Conservation (phyloP, 805 yeast species). For the Candida caryicola region DNA sequence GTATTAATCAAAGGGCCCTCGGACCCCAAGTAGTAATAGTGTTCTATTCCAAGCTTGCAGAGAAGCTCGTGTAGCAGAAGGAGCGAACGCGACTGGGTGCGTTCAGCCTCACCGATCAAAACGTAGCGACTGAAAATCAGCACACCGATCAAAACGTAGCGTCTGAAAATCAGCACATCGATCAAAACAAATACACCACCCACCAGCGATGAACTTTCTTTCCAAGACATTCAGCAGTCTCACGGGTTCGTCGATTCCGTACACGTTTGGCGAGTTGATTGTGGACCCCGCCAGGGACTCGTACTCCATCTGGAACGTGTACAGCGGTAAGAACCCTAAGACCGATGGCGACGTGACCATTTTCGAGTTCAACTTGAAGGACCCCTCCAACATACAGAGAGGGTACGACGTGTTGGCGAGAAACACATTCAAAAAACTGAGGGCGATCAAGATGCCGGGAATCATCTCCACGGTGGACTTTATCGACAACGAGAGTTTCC, state of each 20-base stretch:
- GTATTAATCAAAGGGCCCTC: no score
- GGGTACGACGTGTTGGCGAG: conserved; percentile 30
- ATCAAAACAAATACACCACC: no score
- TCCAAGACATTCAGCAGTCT: conserved; percentile 57
- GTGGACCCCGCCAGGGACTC: conserved; percentile 27
- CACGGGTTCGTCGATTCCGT: conserved; percentile 59
- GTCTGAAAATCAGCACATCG: no score
- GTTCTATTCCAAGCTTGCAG: no score
- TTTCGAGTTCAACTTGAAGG: conserved; percentile 57
- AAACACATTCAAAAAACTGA: conserved; percentile 43
- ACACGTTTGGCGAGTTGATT: conserved; percentile 47
- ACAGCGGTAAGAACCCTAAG: conserved; percentile 55
- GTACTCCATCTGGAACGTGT: conserved; percentile 58
- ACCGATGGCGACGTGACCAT: conserved; percentile 56
- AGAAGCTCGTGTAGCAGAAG: no score
- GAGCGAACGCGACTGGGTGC: no score
- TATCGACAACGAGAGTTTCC: conserved; percentile 53
- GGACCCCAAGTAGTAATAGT: no score
- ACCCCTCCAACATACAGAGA: conserved; percentile 28
- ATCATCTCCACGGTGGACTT: conserved; percentile 61
- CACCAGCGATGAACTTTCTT: conserved; percentile 58
- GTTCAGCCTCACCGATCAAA: no score
- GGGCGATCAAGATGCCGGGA: conserved; percentile 67
- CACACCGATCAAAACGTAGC: no score
- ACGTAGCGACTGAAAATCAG: no score